Evolutionary conservation across 148 eudicot species (phyloP).

Genomic region (Persicaria tinctoria): DNA sequence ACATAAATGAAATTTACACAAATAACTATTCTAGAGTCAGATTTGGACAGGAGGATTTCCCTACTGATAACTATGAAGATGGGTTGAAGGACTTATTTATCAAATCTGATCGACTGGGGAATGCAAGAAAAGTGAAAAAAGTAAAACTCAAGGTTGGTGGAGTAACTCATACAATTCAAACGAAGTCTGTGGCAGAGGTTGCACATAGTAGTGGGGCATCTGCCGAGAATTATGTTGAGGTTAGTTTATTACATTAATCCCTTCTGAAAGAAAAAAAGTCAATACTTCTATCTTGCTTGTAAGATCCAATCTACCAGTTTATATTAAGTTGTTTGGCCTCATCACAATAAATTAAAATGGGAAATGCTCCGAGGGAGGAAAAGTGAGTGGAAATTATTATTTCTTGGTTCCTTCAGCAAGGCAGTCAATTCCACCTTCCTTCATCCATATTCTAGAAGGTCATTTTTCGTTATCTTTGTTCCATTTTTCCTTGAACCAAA

Average conservation of each 20-base stretch:
- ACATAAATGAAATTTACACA: not conserved
- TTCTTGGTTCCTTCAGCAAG: not conserved
- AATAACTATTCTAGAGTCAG: not conserved
- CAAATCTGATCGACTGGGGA: slow-evolving; percentile 1
- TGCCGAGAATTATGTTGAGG: not conserved
- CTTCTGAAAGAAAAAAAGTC: not conserved
- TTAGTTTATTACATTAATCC: not conserved
- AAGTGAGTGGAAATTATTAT: not conserved
- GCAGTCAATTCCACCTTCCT: not conserved
- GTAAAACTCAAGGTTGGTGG: slow-evolving; percentile 12
- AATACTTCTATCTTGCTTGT: not conserved
- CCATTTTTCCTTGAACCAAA: not conserved
- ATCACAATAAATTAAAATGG: not conserved
- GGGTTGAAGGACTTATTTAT: not conserved
- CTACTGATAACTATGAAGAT: not conserved
- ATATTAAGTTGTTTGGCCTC: not conserved
- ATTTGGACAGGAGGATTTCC: not conserved
- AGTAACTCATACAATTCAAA: not conserved
- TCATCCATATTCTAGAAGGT: not conserved
- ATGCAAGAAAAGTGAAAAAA: slow-evolving; percentile 1
- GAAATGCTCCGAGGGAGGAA: not conserved
- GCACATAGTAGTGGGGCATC: not conserved
- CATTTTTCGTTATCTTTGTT: not conserved
- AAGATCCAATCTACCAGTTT: not conserved
- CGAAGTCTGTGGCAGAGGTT: not conserved